These are phyloP conservation scores for Populus hybrid DNA, from an alignment of 441 rosid genomes.

Conservation along the genomic window DNA sequence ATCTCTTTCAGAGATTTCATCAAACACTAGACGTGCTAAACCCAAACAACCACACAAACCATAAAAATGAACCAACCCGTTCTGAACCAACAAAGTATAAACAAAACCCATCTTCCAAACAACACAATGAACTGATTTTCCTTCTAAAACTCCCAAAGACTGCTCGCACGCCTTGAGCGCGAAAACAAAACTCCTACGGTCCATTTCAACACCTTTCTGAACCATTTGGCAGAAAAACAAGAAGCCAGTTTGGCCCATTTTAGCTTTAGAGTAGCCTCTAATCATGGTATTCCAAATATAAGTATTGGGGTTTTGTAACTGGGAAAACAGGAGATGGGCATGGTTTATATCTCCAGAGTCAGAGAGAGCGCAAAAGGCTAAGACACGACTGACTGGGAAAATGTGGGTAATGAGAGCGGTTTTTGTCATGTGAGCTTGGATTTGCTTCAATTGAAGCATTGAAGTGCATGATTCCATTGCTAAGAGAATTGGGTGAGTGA, in stretches of 20 bases:
- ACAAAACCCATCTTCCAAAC: constrained; percentile 12
- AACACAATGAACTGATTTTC: constrained; percentile 1
- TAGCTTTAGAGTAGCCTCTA: constrained; percentile 6
- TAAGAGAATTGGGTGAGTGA: constrained; percentile 12
- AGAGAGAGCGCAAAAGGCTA: constrained; percentile 11
- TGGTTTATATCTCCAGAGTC: constrained; percentile 3
- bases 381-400: constrained; percentile 12
- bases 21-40: constrained; percentile 7
- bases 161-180: constrained; percentile 6
- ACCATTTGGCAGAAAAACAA: constrained; percentile 4
- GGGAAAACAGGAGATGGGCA: not conserved
- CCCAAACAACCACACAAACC: not conserved
- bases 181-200: constrained; percentile 4
- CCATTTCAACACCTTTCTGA: constrained; percentile 2
- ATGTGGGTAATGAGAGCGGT: constrained; percentile 11
- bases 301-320: not conserved
- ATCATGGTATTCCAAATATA: constrained; percentile 16
- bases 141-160: not conserved
- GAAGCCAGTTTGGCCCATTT: not conserved
- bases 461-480: constrained; percentile 12
- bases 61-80: constrained; percentile 10
- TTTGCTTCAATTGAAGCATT: constrained; percentile 14
- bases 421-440: constrained; percentile 16
- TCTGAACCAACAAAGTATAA: not conserved
- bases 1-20: constrained; percentile 8